Conservation (phyloP, 1,139 yeast genomes). For the Hansenula sp. region DNA sequence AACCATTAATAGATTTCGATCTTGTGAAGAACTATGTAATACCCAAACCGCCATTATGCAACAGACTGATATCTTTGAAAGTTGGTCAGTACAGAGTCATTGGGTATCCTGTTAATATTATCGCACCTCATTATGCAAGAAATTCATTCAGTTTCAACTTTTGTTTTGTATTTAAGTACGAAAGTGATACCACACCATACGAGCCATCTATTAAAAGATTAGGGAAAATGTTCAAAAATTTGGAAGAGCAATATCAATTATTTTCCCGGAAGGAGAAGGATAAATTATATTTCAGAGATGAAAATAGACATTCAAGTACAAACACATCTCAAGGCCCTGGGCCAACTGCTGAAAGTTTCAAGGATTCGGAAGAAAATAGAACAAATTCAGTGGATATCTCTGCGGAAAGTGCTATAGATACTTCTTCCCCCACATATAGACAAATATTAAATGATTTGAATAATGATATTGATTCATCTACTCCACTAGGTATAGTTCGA, state of each 20-base stretch:
- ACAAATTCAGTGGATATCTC: neutral
- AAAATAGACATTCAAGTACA: neutral
- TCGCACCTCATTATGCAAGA: slow-evolving; percentile 72
- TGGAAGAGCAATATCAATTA: slow-evolving; percentile 84
- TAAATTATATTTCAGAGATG: slow-evolving; percentile 27
- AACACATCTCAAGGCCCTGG: slow-evolving; percentile 3
- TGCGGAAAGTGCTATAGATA: neutral
- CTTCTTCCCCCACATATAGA: slow-evolving; percentile 18
- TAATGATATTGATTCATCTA: slow-evolving; percentile 18
- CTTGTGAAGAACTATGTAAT: slow-evolving; percentile 85
- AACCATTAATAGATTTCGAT: slow-evolving; percentile 72
- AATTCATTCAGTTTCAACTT: slow-evolving; percentile 92
- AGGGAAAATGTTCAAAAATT: slow-evolving; percentile 83
- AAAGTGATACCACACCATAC: slow-evolving; percentile 79
- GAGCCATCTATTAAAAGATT: slow-evolving; percentile 81
- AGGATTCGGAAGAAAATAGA: neutral
- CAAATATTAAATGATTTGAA: slow-evolving; percentile 25
- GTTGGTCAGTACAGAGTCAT: slow-evolving; percentile 67
- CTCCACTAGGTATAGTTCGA: slow-evolving; percentile 20
- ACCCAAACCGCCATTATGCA: slow-evolving; percentile 90
- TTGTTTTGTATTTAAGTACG: slow-evolving; percentile 85
- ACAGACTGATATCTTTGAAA: slow-evolving; percentile 71
- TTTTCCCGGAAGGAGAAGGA: slow-evolving; percentile 50
- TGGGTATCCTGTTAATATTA: slow-evolving; percentile 89
- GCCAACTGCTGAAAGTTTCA: neutral